Percentiles rank a stretch among this genome's conserved stretches.
Evolutionary conservation across 805 yeast genomes (phyloP).

Genomic region (Candida silvicultrix): DNA sequence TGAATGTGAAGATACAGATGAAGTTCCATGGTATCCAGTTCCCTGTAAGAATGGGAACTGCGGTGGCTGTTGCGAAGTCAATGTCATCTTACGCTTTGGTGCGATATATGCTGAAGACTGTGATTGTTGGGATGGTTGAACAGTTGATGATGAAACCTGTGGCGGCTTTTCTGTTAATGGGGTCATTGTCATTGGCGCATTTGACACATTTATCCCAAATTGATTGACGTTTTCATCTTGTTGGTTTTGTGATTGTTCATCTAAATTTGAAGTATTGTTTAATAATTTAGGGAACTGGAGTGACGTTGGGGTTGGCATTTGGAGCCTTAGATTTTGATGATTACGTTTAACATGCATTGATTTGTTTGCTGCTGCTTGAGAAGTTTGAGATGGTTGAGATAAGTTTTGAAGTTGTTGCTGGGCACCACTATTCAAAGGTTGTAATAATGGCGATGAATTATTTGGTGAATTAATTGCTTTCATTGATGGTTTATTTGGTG

Average conservation of each 20-base stretch:
- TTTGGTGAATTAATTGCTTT: conserved; percentile 23
- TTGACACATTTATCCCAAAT: conserved; percentile 53
- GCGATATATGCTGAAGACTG: not conserved
- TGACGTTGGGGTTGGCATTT: conserved; percentile 69
- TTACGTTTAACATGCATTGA: conserved; percentile 26
- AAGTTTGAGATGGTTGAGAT: conserved; percentile 1
- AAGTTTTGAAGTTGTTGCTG: conserved; percentile 16
- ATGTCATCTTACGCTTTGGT: conserved; percentile 8
- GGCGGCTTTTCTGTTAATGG: conserved; percentile 60
- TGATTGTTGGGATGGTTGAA: not conserved
- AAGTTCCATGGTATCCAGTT: conserved; percentile 5
- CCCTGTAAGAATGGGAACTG: conserved; percentile 13
- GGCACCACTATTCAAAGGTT: conserved; percentile 24
- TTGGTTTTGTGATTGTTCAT: conserved; percentile 1
- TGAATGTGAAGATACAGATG: conserved; percentile 11
- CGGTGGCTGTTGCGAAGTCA: conserved; percentile 5
- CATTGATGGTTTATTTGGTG: conserved; percentile 35
- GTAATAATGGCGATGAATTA: conserved; percentile 22
- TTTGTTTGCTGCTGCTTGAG: not conserved
- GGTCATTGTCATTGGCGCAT: conserved; percentile 65
- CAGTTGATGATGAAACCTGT: conserved; percentile 1
- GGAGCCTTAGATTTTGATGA: conserved; percentile 54
- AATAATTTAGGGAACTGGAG: conserved; percentile 19
- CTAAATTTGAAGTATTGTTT: conserved; percentile 29
- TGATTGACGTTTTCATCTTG: conserved; percentile 48